Base-by-base conservation (phyloP, 305 asterid genomes). In the Stenogyne calaminthoides region DNA sequence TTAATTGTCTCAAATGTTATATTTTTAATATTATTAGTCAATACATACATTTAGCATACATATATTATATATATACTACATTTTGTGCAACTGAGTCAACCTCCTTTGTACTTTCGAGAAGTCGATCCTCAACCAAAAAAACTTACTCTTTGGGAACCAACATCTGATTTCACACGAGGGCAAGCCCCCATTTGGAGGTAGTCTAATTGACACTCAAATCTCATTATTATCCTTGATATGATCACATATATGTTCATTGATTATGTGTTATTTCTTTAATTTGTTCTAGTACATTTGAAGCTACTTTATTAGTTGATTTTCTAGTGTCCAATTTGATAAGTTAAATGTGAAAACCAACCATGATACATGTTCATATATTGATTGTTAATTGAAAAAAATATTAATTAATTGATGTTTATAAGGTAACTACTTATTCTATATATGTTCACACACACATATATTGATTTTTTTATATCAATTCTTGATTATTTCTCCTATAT, bases 101-200 rank as follows among this genome's bases (percentile, higher is more conserved):
- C 85, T 12, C 87, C 85, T 0, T 37, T 39, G 65, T 85, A 77
- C 75, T 85, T 40, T 68, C 74, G 71, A 19, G 88, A 85, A 58
- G 67, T 52, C 40, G 54, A 64, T 58, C 85, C 89, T 56, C 79
- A 78, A n/a, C 89, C 89, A 2, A 70, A 82, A 34, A 84, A 76
- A 65, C 89, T 80, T 19, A 81, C 86, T 7, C 18, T 14, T n/a
- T 84, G 88, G 88, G 75, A 77, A 32, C 77, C 44, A 15, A 36
- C 85, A 0, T 11, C 74, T 22, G 89, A 84, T 73, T 84, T 84
- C 36, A 84, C 89, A 0, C 82, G 82, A 7, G 89, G 89, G 7
- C 84, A 84, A 72, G 89, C 89, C 59, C 76, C 83, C 11, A 67
- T 65, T 61, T 80, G 65, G 66, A 80, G 89, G 87, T 80, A 75